Percentiles rank a stretch among this genome's conserved stretches.
phyloP scores from a whole-genome alignment of 2,329 filamentous ascomycete genomes.

The Claviceps maximensis region DNA sequence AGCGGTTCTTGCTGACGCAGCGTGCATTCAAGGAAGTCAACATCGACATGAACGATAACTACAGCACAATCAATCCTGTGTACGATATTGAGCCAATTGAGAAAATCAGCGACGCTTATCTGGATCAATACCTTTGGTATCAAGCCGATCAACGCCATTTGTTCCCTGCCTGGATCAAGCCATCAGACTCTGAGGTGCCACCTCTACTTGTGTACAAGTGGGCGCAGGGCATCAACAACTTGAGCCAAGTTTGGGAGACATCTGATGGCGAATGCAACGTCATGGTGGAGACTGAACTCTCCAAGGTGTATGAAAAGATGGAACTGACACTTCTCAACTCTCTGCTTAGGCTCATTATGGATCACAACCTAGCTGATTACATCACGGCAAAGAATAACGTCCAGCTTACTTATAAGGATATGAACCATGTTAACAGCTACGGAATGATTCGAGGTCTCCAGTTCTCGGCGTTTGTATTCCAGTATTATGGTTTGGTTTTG shows the following conservation, averaged over 20 bases:
- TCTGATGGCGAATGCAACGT: slow-evolving; percentile 94
- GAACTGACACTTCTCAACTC: slow-evolving; percentile 92
- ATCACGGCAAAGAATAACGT: slow-evolving; percentile 99
- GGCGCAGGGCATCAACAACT: slow-evolving; percentile 98
- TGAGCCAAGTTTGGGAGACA: slow-evolving; percentile 89
- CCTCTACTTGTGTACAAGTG: slow-evolving; percentile 94
- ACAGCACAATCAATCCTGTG: slow-evolving; percentile 96
- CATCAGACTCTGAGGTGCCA: slow-evolving; percentile 93
- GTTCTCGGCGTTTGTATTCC: slow-evolving; percentile 97
- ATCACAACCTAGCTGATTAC: slow-evolving; percentile 97
- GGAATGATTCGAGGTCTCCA: slow-evolving; percentile 96
- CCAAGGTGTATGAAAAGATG: slow-evolving; percentile 99
- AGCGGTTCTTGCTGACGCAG: slow-evolving; percentile 92
- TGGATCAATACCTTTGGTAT: slow-evolving; percentile 98
- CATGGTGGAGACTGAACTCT: slow-evolving; percentile 94
- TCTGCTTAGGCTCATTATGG: slow-evolving; percentile 89
- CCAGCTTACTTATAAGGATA: slow-evolving; percentile 97
- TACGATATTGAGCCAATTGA: slow-evolving; percentile 99
- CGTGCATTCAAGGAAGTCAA: slow-evolving; percentile 98
- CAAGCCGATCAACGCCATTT: slow-evolving; percentile 94
- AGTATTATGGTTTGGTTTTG: slow-evolving; percentile 93
- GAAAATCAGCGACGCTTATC: slow-evolving; percentile 97
- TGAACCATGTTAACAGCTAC: slow-evolving; percentile 99
- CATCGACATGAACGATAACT: slow-evolving; percentile 99
- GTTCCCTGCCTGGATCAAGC: slow-evolving; percentile 98